Conservation (phyloP, 1,139 yeast species). For the Yamadazyma trypodendri region DNA sequence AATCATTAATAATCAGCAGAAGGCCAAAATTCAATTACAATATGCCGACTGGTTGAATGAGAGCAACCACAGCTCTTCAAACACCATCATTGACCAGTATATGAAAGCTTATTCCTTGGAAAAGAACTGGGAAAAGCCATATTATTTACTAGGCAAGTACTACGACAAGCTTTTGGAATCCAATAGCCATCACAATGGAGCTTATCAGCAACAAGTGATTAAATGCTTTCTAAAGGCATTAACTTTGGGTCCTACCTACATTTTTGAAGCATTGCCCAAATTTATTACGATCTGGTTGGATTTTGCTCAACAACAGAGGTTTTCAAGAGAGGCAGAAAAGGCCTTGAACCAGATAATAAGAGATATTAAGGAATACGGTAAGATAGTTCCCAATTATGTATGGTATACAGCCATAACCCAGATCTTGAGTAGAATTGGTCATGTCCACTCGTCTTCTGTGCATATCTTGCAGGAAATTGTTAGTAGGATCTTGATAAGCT, state of each 20-base stretch:
- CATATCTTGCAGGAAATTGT: conserved; percentile 58
- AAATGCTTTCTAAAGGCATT: conserved; percentile 66
- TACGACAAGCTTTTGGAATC: conserved; percentile 76
- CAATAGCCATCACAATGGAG: conserved; percentile 50
- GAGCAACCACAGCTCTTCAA: conserved; percentile 82
- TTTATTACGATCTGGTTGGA: conserved; percentile 91
- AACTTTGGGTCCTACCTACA: conserved; percentile 63
- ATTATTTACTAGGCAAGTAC: conserved; percentile 78
- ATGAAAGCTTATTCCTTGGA: conserved; percentile 57
- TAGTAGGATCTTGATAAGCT: conserved; percentile 54
- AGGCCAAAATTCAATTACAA: conserved; percentile 62
- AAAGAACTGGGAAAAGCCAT: conserved; percentile 72
- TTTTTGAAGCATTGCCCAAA: conserved; percentile 87
- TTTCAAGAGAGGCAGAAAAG: conserved; percentile 33
- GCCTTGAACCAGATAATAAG: conserved; percentile 48
- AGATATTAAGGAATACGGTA: conserved; percentile 49
- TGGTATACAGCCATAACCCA: conserved; percentile 91
- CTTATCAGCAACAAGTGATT: conserved; percentile 65
- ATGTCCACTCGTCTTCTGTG: conserved; percentile 57
- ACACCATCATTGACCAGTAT: conserved; percentile 71
- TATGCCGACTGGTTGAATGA: conserved; percentile 88
- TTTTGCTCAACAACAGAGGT: conserved; percentile 48
- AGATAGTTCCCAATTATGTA: conserved; percentile 55
- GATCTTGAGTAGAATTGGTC: conserved; percentile 74
- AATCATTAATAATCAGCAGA: conserved; percentile 12